A percentile compares a stretch with the other conserved stretches of the same genome.
Evolutionary conservation across 78 protist species (phyloP).

Genomic region (slime mould (Dictyostelium discoideum)): DNA sequence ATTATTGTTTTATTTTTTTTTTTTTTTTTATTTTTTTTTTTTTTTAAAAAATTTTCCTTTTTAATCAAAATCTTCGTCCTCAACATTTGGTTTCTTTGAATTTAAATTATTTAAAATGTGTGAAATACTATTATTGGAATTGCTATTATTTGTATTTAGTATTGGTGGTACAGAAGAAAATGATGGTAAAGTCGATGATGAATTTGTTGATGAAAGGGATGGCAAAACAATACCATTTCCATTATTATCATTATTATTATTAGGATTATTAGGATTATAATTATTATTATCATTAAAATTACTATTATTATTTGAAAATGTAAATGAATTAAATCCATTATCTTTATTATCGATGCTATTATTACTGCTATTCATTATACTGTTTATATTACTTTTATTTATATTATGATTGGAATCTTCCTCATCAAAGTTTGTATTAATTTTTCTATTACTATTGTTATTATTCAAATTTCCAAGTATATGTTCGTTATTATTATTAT

Average conservation of each 20-base stretch:
- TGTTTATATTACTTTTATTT: background rate
- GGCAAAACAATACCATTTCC: background rate
- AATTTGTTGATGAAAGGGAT: conserved; percentile 4
- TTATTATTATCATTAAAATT: background rate
- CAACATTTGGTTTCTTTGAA: background rate
- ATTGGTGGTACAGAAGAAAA: background rate
- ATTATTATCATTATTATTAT: background rate
- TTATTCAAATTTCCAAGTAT: background rate
- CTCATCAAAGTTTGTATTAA: background rate
- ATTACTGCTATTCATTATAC: background rate
- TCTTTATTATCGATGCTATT: background rate
- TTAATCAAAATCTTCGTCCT: conserved; percentile 32
- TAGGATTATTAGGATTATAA: background rate
- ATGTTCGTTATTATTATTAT: too few species aligned
- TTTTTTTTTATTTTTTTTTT: background rate
- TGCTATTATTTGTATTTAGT: background rate
- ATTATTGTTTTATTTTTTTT: background rate
- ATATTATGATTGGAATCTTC: background rate
- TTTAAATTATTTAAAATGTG: conserved; percentile 9
- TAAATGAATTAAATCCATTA: background rate
- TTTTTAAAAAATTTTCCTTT: background rate
- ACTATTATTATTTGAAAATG: background rate
- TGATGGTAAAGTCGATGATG: conserved; percentile 1
- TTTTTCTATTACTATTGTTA: conserved; percentile 5
- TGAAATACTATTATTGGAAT: background rate